Conservation (phyloP, 2,329 filamentous ascomycete genomes). For the Pochonia chlamydosporia region DNA sequence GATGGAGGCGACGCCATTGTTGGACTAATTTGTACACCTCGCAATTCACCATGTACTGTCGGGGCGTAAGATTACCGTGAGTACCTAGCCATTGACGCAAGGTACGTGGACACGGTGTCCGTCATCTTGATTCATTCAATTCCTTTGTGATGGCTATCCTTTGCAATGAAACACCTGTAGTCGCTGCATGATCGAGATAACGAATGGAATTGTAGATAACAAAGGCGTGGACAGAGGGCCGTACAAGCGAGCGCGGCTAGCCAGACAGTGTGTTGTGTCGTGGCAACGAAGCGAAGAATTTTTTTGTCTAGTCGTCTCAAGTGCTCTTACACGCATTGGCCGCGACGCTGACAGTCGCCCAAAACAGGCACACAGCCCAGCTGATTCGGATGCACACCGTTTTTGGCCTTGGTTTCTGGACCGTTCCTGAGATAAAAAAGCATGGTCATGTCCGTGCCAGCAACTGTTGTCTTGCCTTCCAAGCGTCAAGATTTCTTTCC, state of each 20-base stretch:
- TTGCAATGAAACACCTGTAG: too few relatives aligned
- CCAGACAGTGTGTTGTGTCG: background rate
- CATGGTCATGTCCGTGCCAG: background rate
- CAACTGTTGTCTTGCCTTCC: background rate
- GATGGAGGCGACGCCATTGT: slow-evolving; percentile 8
- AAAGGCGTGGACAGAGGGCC: background rate
- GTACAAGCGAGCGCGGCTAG: background rate
- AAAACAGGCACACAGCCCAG: background rate
- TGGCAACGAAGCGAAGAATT: background rate
- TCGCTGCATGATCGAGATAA: too few relatives aligned
- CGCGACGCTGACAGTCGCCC: background rate
- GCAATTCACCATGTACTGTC: background rate
- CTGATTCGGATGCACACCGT: background rate
- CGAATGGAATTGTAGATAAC: background rate
- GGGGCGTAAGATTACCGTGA: slow-evolving; percentile 5
- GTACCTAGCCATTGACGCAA: background rate
- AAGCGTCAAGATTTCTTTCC: background rate
- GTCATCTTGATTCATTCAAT: too few relatives aligned
- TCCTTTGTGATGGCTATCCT: too few relatives aligned
- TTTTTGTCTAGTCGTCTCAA: background rate
- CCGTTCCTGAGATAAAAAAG: slow-evolving; percentile 1
- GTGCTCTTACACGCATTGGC: too few relatives aligned
- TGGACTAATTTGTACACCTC: slow-evolving; percentile 4
- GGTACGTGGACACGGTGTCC: too few relatives aligned
- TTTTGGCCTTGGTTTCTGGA: background rate